Percentiles rank a stretch among this genome's conserved stretches.
These are phyloP conservation scores for Leccinum subgranulosum DNA, from an alignment of 768 basidiomycete genomes.

Conservation along the genomic window DNA sequence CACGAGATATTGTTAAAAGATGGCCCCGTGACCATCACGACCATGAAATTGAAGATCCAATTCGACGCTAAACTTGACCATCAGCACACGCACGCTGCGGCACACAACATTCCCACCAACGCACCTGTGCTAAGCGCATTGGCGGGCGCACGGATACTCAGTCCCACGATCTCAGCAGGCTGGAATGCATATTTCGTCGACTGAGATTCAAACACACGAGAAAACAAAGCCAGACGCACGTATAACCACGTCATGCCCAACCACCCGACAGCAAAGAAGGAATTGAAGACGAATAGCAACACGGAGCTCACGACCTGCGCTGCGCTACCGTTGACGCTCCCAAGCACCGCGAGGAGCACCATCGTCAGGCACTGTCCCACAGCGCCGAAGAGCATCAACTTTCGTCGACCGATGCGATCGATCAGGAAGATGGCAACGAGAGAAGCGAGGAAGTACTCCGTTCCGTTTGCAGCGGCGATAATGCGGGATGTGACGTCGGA, in stretches of 20 bases:
- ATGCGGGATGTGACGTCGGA: conserved; percentile 56
- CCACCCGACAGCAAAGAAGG: conserved; percentile 70
- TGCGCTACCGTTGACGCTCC: conserved; percentile 46
- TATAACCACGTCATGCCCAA: conserved; percentile 72
- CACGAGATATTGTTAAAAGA: conserved; percentile 58
- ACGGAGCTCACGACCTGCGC: conserved; percentile 52
- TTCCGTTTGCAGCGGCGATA: conserved; percentile 64
- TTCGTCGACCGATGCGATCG: conserved; percentile 70
- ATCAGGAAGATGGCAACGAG: conserved; percentile 69
- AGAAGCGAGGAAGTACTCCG: conserved; percentile 71
- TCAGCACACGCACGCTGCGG: no score
- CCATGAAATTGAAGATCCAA: conserved; percentile 57
- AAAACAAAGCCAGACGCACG: conserved; percentile 33
- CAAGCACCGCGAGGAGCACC: conserved; percentile 32
- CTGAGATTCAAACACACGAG: background rate
- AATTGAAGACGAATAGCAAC: conserved; percentile 67
- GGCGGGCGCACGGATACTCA: conserved; percentile 60
- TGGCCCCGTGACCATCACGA: conserved; percentile 61
- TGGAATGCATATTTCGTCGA: conserved; percentile 16
- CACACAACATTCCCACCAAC: background rate
- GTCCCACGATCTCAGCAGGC: conserved; percentile 64
- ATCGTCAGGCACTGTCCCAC: no score
- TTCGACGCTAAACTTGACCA: conserved; percentile 29
- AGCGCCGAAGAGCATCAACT: conserved; percentile 51
- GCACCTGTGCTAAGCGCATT: conserved; percentile 57